phyloP scores from a whole-genome alignment of 2,329 filamentous ascomycete species.

The Sporothrix euskadiensis region DNA sequence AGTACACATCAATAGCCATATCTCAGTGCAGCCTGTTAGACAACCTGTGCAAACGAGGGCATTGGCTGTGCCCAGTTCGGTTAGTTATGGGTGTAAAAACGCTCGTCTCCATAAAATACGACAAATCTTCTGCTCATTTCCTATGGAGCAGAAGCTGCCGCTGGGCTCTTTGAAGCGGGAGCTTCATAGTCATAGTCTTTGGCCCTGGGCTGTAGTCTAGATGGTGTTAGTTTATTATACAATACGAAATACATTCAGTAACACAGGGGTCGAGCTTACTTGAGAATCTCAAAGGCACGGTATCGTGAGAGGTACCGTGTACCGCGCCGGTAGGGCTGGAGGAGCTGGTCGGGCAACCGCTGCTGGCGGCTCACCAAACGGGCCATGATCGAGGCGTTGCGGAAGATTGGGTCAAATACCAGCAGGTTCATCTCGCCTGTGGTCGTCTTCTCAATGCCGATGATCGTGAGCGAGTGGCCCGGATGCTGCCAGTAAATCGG shows the following conservation, averaged over 20 bases:
- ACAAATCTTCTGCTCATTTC: neutral
- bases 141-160: neutral
- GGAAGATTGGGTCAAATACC: conserved; percentile 86
- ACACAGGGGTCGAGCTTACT: conserved; percentile 49
- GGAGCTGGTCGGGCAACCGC: conserved; percentile 52
- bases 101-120: neutral
- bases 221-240: neutral
- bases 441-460: conserved; percentile 73
- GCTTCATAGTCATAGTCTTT: neutral
- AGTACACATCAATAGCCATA: neutral
- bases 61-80: too few species aligned
- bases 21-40: neutral
- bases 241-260: neutral
- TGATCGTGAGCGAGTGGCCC: conserved; percentile 85
- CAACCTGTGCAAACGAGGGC: neutral
- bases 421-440: conserved; percentile 69
- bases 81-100: neutral
- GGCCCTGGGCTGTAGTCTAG: conserved; percentile 13
- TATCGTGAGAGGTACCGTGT: conserved; percentile 67
- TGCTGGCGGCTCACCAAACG: conserved; percentile 55
- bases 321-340: conserved; percentile 74
- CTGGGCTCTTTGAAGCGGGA: neutral
- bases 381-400: conserved; percentile 64
- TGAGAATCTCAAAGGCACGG: conserved; percentile 76
- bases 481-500: conserved; percentile 90